phyloP scores from a whole-genome alignment of 1,139 yeast species.

The Geotrichum bryndzae region DNA sequence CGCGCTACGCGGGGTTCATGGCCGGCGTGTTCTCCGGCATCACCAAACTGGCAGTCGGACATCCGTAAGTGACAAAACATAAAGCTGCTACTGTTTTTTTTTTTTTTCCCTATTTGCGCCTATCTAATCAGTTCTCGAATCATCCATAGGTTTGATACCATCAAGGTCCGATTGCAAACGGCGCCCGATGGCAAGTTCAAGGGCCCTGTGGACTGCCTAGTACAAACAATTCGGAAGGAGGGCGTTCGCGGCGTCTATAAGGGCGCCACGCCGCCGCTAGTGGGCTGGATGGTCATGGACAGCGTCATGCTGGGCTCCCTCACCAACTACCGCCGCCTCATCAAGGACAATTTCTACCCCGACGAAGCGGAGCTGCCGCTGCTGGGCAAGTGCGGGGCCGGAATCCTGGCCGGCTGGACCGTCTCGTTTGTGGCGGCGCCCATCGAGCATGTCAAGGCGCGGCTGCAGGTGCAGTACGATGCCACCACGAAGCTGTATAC shows the following conservation, averaged over 20 bases:
- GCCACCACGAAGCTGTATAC: conserved; percentile 58
- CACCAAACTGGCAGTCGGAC: conserved; percentile 84
- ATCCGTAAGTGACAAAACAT: conserved; percentile 42
- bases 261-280: conserved; percentile 86
- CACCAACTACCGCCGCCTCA: conserved; percentile 64
- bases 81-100: not conserved
- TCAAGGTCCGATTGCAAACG: conserved; percentile 82
- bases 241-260: conserved; percentile 75
- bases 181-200: conserved; percentile 63
- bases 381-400: conserved; percentile 70
- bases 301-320: conserved; percentile 76
- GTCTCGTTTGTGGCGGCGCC: conserved; percentile 94
- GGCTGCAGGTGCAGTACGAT: conserved; percentile 85
- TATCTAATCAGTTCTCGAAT: not conserved
- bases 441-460: conserved; percentile 80
- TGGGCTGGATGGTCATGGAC: conserved; percentile 94
- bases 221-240: conserved; percentile 64
- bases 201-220: conserved; percentile 78
- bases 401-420: conserved; percentile 76
- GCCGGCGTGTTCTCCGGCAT: conserved; percentile 88
- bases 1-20: conserved; percentile 50
- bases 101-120: not conserved
- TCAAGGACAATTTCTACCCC: conserved; percentile 58
- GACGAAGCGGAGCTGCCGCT: conserved; percentile 58
- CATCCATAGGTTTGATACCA: conserved; percentile 55